Evolutionary conservation across 2,329 filamentous ascomycete genomes (phyloP).

Genomic region (Chaetomium globosum): DNA sequence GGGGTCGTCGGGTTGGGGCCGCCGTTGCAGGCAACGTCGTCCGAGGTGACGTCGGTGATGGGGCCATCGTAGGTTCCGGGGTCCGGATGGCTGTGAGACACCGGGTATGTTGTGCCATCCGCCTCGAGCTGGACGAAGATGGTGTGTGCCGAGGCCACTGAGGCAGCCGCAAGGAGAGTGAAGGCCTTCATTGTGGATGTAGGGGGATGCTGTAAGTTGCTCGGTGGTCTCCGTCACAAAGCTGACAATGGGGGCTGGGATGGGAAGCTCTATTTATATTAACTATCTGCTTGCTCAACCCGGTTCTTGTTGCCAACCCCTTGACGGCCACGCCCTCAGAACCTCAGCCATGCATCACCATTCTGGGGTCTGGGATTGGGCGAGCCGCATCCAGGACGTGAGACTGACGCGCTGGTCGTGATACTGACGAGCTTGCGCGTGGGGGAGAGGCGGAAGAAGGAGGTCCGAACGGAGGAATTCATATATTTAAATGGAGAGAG

Average conservation of each 20-base stretch:
- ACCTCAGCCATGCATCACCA: not conserved
- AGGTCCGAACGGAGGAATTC: slow-evolving; percentile 25
- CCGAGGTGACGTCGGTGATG: slow-evolving; percentile 35
- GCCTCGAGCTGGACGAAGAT: slow-evolving; percentile 36
- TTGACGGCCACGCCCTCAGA: not conserved
- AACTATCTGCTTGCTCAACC: not conserved
- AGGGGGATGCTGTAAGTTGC: not conserved
- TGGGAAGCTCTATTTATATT: not conserved
- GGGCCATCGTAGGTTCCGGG: slow-evolving; percentile 37
- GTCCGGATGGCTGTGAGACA: slow-evolving; percentile 34
- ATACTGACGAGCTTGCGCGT: slow-evolving; percentile 13
- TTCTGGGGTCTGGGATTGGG: not conserved
- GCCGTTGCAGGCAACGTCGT: slow-evolving; percentile 37
- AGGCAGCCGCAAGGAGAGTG: slow-evolving; percentile 31
- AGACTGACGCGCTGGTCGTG: slow-evolving; percentile 13
- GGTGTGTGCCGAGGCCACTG: slow-evolving; percentile 35
- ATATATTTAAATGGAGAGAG: slow-evolving; percentile 28
- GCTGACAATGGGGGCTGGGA: not conserved
- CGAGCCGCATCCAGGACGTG: not conserved
- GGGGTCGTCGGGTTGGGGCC: slow-evolving; percentile 33
- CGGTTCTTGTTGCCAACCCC: not conserved
- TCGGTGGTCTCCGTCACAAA: not conserved
- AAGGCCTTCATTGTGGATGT: slow-evolving; percentile 31
- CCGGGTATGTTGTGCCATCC: slow-evolving; percentile 34
- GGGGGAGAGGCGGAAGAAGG: slow-evolving; percentile 30